These are phyloP conservation scores for Pseudopediastrum boryanum DNA, from an alignment of 139 green algal species.

Conservation along the genomic window DNA sequence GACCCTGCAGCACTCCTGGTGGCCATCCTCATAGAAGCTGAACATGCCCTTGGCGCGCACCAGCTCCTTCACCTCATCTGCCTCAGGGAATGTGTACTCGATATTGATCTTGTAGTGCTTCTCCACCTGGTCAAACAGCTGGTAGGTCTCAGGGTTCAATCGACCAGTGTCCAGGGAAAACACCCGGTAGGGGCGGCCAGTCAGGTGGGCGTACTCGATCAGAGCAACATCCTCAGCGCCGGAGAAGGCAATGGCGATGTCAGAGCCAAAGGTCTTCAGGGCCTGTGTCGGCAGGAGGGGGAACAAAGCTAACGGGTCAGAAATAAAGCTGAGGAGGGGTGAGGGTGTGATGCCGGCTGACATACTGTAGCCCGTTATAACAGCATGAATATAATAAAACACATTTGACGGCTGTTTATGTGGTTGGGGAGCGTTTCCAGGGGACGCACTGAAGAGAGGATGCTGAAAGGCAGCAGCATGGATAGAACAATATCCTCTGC, in stretches of 20 bases:
- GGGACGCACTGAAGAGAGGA: no score
- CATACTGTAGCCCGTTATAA: no score
- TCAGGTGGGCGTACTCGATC: slow-evolving; percentile 97
- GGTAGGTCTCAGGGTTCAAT: slow-evolving; percentile 98
- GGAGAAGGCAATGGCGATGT: slow-evolving; percentile 94
- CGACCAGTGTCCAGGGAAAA: slow-evolving; percentile 98
- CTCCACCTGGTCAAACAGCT: slow-evolving; percentile 92
- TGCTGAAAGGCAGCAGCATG: no score
- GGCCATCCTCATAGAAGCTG: slow-evolving; percentile 98
- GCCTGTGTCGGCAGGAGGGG: slow-evolving; percentile 66
- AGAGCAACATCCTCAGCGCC: slow-evolving; percentile 97
- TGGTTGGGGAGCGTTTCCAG: no score
- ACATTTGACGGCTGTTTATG: no score
- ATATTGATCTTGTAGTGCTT: slow-evolving; percentile 98
- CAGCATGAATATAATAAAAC: no score
- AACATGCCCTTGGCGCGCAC: slow-evolving; percentile 97
- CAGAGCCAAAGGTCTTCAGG: slow-evolving; percentile 84
- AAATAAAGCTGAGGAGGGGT: no score
- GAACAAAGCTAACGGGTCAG: no score
- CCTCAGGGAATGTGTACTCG: slow-evolving; percentile 98
- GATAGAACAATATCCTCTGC: no score
- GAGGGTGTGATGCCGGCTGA: no score
- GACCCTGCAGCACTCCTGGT: slow-evolving; percentile 96
- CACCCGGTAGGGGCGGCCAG: slow-evolving; percentile 91
- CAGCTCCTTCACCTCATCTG: slow-evolving; percentile 84